Base-by-base conservation (phyloP, 306 rosid genomes). In the Malus orientalis region DNA sequence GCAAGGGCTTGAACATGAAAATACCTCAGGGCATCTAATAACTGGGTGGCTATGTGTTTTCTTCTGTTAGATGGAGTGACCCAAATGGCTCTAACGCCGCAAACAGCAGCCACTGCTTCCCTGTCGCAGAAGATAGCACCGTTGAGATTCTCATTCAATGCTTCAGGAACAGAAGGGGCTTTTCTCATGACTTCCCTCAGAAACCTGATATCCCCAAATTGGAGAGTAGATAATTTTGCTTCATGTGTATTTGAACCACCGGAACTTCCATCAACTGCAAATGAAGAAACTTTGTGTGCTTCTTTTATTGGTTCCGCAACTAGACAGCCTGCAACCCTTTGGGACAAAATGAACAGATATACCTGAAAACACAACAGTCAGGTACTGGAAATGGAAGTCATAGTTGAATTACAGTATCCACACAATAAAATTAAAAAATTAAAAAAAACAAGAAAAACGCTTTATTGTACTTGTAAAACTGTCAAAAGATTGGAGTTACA, bases 51-150 rank as follows among this genome's bases (percentile, higher is more conserved):
- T 69, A 91, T 81, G 75, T 45, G 79, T 73, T 91, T 91, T 84
- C 94, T 87, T 85, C 97, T 88, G 79, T 88, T 86, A 38, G 91
- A 84, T 58, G 92, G 90, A 78, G 91, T 84, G 45, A 93, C 97
- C 98, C 97, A 93, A 74, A 93, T 87, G 72, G 93, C 96, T 82
- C 91, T 87, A 75, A 91, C 81, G 67, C 98, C 98, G 29, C 97
- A 91, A 51, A 84, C 83, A 76, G 94, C 91, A 60, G 88, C 74
- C 38, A 83, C 80, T 18, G 91, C 89, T 32, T 86, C 76, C 71
- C 73, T 79, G 59, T 91, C 96, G 49, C 93, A 90, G 29, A 86
- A 20, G n/a, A 88, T 81, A 71, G 87, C 90, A 33, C 90, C 90
- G 16, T 79, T 84, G 70, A 63, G 58, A 67, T 62, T 73, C 69